Evolutionary conservation across 192 early-diverging fungal genomes (phyloP), one percentile per base, ranked within the genome.

Genomic region (Glomus cerebriforme): DNA sequence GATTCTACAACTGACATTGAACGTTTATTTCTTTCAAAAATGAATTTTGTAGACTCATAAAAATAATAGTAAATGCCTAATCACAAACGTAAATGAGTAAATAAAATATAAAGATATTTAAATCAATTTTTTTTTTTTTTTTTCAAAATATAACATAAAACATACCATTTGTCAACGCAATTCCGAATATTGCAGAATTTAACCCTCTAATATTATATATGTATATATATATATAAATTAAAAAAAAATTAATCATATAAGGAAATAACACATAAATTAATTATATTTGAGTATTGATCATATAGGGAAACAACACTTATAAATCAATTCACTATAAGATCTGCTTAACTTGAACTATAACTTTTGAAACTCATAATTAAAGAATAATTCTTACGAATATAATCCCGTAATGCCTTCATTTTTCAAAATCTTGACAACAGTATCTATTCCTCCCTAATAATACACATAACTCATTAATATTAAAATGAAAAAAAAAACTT

Each of bases 161-260:
- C 27, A 22, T 34, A 65, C 94, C 96, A 83, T 98, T 98, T 68
- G 98, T 99, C 37, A 99, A 84, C 29, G 96, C 96, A 78, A 96
- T 97, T 27, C 98, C 98, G 83, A 98, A 97, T 69, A 99, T 87
- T 17, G 97, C 97, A 54, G 96, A 97, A 82, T 92, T 91, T 79
- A 99, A 86, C 24, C 98, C 98, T 75, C 94, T 95, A 82, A n/a
- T n/a, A n/a, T n/a, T 19, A 22, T 5, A 35, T 35, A 35, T 35
- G 5, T 35, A 35, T 35, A 35, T 35, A 35, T 6, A 37, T 43
- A 43, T 43, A 12, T 43, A 12, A 12, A 12, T 58, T 59, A 58
- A 26, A 77, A 58, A 75, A 37, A 59, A 17, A 59, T 17, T 47
- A 9, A 54, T 73, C n/a, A 4, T 69, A 31, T n/a, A n/a, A 43